Evolutionary conservation across 1,139 yeast genomes (phyloP), one percentile per base, ranked within the genome.

Genomic region (Debaryomyces sp.): DNA sequence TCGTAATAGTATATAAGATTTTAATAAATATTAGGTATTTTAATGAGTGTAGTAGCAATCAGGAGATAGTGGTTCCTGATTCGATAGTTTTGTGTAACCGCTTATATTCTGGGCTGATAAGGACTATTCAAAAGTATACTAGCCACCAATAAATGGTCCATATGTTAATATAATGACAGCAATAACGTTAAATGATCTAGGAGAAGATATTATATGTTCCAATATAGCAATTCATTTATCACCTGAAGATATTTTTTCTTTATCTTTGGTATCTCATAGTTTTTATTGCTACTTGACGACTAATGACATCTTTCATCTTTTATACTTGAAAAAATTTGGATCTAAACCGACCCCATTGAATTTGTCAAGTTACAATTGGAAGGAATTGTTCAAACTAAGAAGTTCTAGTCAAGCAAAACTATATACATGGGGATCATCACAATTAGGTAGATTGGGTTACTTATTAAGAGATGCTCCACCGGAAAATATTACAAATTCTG

Each of bases 381-480:
- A 73, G 5, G 73, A 73, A 35, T 59, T 82, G 45, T 84, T 78
- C 60, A 58, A 71, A 13, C 52, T 73, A 41, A 66, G 89, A 41
- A 58, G 64, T 12, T 60, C 74, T 1, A 57, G 59, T 30, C 61
- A 71, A 2, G 80, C 81, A 4, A 62, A 70, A 40, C 56, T 87
- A 4, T 80, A 71, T 54, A 82, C 89, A 0, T 86, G 95, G 95
- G 89, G 91, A 1, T 66, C 78, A 13, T 60, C 77, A 6, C 66
- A 66, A 27, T 70, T 73, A 43, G 86, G 85, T 1, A 64, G 94
- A 39, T 67, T 87, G 43, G 95, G 94, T 0, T 79, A 77, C 53
- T 58, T 70, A 6, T 54, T 70, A 0, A 58, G 63, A 22, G 64
- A 63, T 17, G 56, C 71, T 6, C 68, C 74, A 4, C 52, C 49